A percentile compares a stretch with the other conserved stretches of the same genome.
These are phyloP conservation scores for Wickerhamomyces kurtzmanii DNA, from an alignment of 805 yeast genomes.

Conservation along the genomic window DNA sequence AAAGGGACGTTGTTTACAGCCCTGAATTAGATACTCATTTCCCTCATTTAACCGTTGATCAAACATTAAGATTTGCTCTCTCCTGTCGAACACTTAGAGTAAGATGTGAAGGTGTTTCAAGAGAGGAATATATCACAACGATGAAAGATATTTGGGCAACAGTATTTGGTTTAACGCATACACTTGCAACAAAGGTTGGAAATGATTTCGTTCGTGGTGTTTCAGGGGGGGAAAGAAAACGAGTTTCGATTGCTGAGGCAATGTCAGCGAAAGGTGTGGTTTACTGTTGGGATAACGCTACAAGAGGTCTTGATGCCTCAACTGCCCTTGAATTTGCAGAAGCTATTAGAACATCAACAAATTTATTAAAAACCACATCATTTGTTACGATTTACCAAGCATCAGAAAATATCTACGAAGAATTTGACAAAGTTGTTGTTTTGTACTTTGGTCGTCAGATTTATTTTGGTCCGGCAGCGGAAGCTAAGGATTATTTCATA, in stretches of 20 bases:
- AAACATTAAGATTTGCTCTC: slow-evolving; percentile 60
- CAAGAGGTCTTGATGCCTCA: slow-evolving; percentile 71
- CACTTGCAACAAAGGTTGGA: slow-evolving; percentile 45
- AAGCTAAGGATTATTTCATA: slow-evolving; percentile 41
- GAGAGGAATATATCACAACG: slow-evolving; percentile 33
- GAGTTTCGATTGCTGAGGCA: slow-evolving; percentile 68
- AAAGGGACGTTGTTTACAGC: slow-evolving; percentile 43
- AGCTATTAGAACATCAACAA: slow-evolving; percentile 46
- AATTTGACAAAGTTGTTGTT: slow-evolving; percentile 44
- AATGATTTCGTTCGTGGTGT: slow-evolving; percentile 52
- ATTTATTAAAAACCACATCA: slow-evolving; percentile 38
- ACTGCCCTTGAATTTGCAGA: slow-evolving; percentile 61
- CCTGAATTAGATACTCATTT: slow-evolving; percentile 61
- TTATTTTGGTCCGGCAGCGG: slow-evolving; percentile 39
- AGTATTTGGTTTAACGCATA: slow-evolving; percentile 45
- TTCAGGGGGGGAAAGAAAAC: slow-evolving; percentile 70
- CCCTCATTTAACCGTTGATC: slow-evolving; percentile 63
- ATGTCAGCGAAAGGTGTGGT: slow-evolving; percentile 46
- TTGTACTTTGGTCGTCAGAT: slow-evolving; percentile 46
- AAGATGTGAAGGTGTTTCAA: slow-evolving; percentile 34
- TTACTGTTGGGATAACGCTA: slow-evolving; percentile 65
- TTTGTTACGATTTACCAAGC: slow-evolving; percentile 55
- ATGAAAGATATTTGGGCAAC: slow-evolving; percentile 27
- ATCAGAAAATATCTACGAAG: slow-evolving; percentile 43
- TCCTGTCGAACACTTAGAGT: slow-evolving; percentile 52